These are phyloP conservation scores for Trichoderma breve DNA, from an alignment of 2,329 filamentous ascomycete genomes.

Conservation along the genomic window DNA sequence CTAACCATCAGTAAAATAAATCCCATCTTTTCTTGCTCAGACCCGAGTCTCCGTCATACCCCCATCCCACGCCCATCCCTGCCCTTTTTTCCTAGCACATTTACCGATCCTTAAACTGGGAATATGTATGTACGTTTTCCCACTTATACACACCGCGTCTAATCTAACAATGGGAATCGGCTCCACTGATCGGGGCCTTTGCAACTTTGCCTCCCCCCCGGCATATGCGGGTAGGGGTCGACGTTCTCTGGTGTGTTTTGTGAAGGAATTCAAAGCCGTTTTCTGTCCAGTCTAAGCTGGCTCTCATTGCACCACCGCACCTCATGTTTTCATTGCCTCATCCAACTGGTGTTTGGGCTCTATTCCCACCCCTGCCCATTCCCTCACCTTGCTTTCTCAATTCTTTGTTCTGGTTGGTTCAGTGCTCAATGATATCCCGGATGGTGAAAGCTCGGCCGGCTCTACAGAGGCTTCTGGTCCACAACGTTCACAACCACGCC, in stretches of 20 bases:
- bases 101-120: not conserved
- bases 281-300: not conserved
- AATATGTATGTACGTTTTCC: not conserved
- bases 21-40: constrained; percentile 4
- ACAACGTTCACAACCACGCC: constrained; percentile 25
- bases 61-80: constrained; percentile 14
- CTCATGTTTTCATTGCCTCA: constrained; percentile 20
- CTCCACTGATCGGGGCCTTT: constrained; percentile 15
- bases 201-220: constrained; percentile 6
- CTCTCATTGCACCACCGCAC: constrained; percentile 19
- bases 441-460: not conserved
- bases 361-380: constrained; percentile 28
- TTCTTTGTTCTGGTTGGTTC: constrained; percentile 21
- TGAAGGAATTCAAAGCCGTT: not conserved
- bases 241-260: constrained; percentile 12
- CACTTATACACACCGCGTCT: constrained; percentile 15
- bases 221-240: constrained; percentile 14
- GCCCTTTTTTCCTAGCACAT: not conserved
- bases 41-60: constrained; percentile 18
- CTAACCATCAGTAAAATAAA: constrained; percentile 19
- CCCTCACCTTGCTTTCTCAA: constrained; percentile 13
- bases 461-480: constrained; percentile 22
- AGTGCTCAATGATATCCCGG: constrained; percentile 9
- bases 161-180: constrained; percentile 16
- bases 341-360: constrained; percentile 19